phyloP scores from a whole-genome alignment of 106 monocot species.

The Cymbidium sinense region DNA sequence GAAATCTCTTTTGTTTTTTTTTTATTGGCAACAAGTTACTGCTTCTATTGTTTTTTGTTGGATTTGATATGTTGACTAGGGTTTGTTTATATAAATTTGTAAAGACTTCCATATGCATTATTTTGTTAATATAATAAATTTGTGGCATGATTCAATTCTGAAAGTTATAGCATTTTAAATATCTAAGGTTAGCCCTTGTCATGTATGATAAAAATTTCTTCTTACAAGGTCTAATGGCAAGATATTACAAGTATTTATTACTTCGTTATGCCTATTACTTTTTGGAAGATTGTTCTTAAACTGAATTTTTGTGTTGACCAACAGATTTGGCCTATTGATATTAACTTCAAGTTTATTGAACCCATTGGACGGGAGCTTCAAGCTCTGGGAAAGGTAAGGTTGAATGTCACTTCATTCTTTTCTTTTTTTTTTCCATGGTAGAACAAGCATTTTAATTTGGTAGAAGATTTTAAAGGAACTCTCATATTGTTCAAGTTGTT shows the following conservation, averaged over 20 bases:
- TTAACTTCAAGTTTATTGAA: constrained; percentile 72
- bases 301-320: not conserved
- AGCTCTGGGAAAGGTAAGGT: constrained; percentile 69
- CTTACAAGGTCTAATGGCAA: not conserved
- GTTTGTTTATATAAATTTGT: too few relatives aligned
- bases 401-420: not conserved
- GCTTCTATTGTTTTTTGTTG: too few relatives aligned
- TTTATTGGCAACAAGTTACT: too few relatives aligned
- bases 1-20: too few relatives aligned
- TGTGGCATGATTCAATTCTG: not conserved
- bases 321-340: constrained; percentile 70
- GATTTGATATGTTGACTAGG: too few relatives aligned
- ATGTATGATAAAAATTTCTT: not conserved
- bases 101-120: too few relatives aligned
- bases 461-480: not conserved
- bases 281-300: not conserved
- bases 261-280: not conserved
- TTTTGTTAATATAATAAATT: not conserved
- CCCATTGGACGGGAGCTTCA: constrained; percentile 71
- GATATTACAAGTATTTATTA: not conserved
- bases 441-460: not conserved
- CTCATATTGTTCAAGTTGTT: not conserved
- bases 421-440: not conserved
- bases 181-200: not conserved
- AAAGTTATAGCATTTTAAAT: not conserved